phyloP scores from a whole-genome alignment of 306 rosid species.

The Casuarina cunninghamiana region DNA sequence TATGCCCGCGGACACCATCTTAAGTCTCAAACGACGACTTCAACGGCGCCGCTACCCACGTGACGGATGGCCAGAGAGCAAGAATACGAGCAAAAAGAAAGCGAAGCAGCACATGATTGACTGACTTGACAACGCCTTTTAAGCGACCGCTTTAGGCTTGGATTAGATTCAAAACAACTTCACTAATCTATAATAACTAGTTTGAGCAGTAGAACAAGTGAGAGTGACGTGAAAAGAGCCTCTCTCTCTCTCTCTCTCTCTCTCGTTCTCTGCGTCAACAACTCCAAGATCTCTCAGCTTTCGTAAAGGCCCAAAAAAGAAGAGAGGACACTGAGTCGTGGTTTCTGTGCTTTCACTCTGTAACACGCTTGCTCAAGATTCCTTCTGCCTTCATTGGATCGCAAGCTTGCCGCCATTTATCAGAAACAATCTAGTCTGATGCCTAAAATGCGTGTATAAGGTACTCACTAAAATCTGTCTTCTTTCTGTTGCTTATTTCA shows the following conservation, averaged over 20 bases:
- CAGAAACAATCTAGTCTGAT: neutral
- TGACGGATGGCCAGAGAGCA: conserved; percentile 23
- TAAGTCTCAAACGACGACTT: neutral
- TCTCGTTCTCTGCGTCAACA: neutral
- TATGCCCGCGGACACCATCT: neutral
- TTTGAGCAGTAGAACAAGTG: too few species aligned
- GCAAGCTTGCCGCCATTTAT: conserved; percentile 8
- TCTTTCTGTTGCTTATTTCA: neutral
- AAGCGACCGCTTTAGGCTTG: conserved; percentile 1
- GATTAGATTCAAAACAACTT: neutral
- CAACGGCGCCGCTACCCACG: conserved; percentile 26
- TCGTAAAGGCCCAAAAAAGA: neutral
- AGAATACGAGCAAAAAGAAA: neutral
- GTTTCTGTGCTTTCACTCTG: conserved; percentile 21
- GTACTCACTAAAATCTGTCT: neutral
- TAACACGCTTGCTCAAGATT: conserved; percentile 39
- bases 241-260: neutral
- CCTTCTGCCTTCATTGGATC: conserved; percentile 3
- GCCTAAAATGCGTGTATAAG: conserved; percentile 9
- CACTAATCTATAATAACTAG: too few species aligned
- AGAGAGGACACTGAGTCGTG: neutral
- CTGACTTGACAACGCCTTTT: conserved; percentile 16
- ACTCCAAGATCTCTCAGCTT: neutral
- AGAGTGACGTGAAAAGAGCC: neutral
- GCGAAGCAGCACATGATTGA: conserved; percentile 33